phyloP scores from a whole-genome alignment of 2,329 filamentous ascomycete species.

The Claviceps monticola region DNA sequence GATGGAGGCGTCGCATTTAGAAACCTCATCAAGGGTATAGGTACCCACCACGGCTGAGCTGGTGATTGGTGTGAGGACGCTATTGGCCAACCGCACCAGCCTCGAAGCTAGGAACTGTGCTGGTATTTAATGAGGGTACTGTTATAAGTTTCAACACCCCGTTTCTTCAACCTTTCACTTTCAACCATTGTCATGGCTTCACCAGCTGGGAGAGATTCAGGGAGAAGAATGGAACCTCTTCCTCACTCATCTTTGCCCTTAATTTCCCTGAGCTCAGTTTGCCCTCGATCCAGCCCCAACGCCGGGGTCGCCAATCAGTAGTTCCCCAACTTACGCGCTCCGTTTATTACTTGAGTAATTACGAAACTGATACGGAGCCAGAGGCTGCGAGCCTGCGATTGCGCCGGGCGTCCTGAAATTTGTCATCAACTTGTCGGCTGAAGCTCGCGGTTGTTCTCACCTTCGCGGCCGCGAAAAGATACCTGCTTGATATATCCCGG shows the following conservation, averaged over 20 bases:
- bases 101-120: background rate
- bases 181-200: slow-evolving; percentile 1
- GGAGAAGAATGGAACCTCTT: background rate
- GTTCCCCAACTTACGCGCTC: slow-evolving; percentile 13
- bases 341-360: slow-evolving; percentile 10
- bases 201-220: background rate
- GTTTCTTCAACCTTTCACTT: background rate
- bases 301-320: slow-evolving; percentile 34
- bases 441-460: background rate
- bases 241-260: background rate
- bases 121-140: background rate
- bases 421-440: background rate
- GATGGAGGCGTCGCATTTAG: background rate
- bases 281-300: slow-evolving; percentile 27
- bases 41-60: no score
- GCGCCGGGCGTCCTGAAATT: background rate
- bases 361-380: slow-evolving; percentile 11
- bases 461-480: background rate
- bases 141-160: background rate
- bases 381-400: slow-evolving; percentile 5
- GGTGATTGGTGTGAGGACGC: background rate
- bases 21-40: background rate
- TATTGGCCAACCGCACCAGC: background rate
- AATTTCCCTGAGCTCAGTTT: background rate
- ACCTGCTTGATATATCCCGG: background rate